phyloP scores from a whole-genome alignment of 495 filamentous ascomycete species.

The Penicillium steckii region DNA sequence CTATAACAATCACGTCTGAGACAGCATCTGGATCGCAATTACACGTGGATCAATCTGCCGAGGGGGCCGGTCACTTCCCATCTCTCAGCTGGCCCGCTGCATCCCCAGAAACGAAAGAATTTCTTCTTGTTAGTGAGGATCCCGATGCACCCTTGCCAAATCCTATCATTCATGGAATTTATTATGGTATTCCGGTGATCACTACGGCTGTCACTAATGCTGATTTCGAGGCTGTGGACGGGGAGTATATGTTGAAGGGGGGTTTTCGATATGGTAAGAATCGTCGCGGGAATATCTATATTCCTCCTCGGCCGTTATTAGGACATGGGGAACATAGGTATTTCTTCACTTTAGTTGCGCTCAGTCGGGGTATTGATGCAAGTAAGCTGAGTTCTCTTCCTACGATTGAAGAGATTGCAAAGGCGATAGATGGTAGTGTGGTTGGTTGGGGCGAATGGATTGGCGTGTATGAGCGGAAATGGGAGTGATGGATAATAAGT shows the following conservation, averaged over 20 bases:
- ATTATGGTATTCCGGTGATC: slow-evolving; percentile 39
- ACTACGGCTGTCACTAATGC: slow-evolving; percentile 32
- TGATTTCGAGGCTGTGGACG: slow-evolving; percentile 35
- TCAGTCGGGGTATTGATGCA: slow-evolving; percentile 37
- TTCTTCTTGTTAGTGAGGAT: slow-evolving; percentile 49
- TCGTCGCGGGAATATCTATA: slow-evolving; percentile 34
- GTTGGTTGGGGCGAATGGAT: slow-evolving; percentile 53
- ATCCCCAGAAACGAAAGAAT: slow-evolving; percentile 39
- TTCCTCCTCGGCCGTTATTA: slow-evolving; percentile 38
- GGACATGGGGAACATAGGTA: slow-evolving; percentile 51
- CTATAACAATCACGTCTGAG: slow-evolving; percentile 45
- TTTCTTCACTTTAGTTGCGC: slow-evolving; percentile 48
- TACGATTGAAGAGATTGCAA: slow-evolving; percentile 28
- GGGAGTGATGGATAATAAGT: slow-evolving; percentile 12
- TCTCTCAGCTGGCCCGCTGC: slow-evolving; percentile 39
- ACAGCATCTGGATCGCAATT: slow-evolving; percentile 40
- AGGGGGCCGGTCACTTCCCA: slow-evolving; percentile 43
- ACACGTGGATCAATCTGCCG: slow-evolving; percentile 38
- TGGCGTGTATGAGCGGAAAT: slow-evolving; percentile 44
- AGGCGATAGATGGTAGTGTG: slow-evolving; percentile 45
- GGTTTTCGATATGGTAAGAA: slow-evolving; percentile 49
- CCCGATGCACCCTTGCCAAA: slow-evolving; percentile 48
- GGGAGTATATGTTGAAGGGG: slow-evolving; percentile 30
- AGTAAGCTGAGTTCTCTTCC: slow-evolving; percentile 24
- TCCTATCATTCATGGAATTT: slow-evolving; percentile 48